Conservation (phyloP, 2,329 filamentous ascomycete species). For the Colletotrichum godetiae region DNA sequence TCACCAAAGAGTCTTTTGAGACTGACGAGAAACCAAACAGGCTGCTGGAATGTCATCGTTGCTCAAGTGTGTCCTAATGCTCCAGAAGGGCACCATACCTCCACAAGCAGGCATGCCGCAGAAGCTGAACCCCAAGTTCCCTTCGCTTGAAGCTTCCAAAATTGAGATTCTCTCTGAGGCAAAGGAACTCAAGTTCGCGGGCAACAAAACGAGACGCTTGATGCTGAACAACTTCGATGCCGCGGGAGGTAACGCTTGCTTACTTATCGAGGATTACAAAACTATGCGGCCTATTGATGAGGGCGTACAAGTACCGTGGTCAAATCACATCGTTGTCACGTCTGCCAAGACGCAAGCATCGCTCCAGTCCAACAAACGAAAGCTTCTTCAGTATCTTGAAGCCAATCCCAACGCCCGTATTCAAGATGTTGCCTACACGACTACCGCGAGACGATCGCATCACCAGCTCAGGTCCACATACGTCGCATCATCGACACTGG, state of each 20-base stretch:
- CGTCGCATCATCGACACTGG: neutral
- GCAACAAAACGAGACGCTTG: conserved; percentile 36
- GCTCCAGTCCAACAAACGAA: neutral
- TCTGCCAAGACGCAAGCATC: conserved; percentile 4
- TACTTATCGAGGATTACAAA: conserved; percentile 37
- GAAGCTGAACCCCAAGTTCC: conserved; percentile 1
- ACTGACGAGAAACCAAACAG: neutral
- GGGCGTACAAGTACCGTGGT: neutral
- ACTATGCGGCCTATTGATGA: neutral
- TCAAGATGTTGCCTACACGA: conserved; percentile 13
- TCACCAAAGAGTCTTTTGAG: no score
- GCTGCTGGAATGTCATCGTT: conserved; percentile 44
- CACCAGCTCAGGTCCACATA: neutral
- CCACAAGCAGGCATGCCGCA: conserved; percentile 38
- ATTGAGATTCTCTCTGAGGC: conserved; percentile 1
- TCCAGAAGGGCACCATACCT: conserved; percentile 45
- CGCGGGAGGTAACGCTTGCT: conserved; percentile 39
- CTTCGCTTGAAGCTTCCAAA: neutral
- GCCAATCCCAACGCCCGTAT: neutral
- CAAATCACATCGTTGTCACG: neutral
- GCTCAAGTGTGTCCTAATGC: conserved; percentile 45
- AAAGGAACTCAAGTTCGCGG: neutral
- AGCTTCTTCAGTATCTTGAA: neutral
- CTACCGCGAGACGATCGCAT: conserved; percentile 11
- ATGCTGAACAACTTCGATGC: conserved; percentile 52